Evolutionary conservation across 169 alveolate species (phyloP).

Genomic region (Plasmodium vinckei): DNA sequence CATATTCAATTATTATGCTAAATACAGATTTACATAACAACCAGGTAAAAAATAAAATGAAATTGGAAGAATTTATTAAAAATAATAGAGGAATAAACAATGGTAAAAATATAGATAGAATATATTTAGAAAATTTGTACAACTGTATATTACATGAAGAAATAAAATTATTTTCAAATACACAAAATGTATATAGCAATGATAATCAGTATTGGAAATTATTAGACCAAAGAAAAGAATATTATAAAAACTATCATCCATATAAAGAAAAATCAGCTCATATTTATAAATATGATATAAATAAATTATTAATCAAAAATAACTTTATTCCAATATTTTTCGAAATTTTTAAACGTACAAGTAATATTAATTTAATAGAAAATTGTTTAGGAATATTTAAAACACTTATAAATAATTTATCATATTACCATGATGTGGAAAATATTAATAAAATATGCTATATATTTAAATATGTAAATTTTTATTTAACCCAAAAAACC

Average conservation of each 20-base stretch:
- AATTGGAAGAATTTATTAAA: slow-evolving; percentile 90
- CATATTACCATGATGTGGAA: slow-evolving; percentile 56
- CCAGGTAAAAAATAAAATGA: slow-evolving; percentile 91
- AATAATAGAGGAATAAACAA: slow-evolving; percentile 92
- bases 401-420: slow-evolving; percentile 52
- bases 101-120: slow-evolving; percentile 88
- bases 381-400: slow-evolving; percentile 63
- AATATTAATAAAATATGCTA: slow-evolving; percentile 57
- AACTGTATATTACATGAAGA: slow-evolving; percentile 83
- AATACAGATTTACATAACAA: slow-evolving; percentile 93
- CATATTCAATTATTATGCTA: slow-evolving; percentile 92
- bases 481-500: slow-evolving; percentile 67
- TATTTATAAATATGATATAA: slow-evolving; percentile 53
- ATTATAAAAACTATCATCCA: slow-evolving; percentile 58
- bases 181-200: slow-evolving; percentile 62
- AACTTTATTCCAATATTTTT: slow-evolving; percentile 68
- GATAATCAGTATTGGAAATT: slow-evolving; percentile 75
- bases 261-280: slow-evolving; percentile 34
- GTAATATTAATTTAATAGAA: slow-evolving; percentile 53
- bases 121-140: slow-evolving; percentile 83
- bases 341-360: slow-evolving; percentile 51
- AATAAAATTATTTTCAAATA: slow-evolving; percentile 69
- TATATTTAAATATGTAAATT: slow-evolving; percentile 64
- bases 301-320: slow-evolving; percentile 58
- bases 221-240: slow-evolving; percentile 47